Evolutionary conservation across 306 rosid species (phyloP).

Genomic region (Purshia tridentata): DNA sequence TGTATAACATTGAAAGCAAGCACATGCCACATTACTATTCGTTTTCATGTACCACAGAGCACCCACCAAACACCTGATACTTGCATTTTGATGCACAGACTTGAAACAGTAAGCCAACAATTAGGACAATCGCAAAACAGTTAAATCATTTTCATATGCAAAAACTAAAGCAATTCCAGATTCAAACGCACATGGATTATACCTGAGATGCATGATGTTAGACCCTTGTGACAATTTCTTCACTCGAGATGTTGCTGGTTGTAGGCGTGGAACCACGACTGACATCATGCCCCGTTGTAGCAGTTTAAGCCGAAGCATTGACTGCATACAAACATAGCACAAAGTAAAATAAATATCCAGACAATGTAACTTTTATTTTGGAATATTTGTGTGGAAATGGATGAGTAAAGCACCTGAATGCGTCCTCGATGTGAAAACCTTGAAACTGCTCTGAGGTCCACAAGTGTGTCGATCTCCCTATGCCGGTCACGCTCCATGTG

Average conservation of each 20-base stretch:
- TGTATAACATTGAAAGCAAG: too few relatives aligned
- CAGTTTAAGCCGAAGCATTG: constrained; percentile 61
- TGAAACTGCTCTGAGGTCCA: constrained; percentile 60
- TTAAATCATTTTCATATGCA: too few relatives aligned
- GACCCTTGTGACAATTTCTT: constrained; percentile 45
- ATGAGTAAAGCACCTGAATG: constrained; percentile 61
- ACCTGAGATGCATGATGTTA: constrained; percentile 73
- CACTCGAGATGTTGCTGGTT: constrained; percentile 26
- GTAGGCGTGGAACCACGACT: constrained; percentile 12
- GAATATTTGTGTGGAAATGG: not conserved
- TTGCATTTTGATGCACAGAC: too few relatives aligned
- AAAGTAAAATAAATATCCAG: not conserved
- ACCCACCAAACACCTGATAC: too few relatives aligned
- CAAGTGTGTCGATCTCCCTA: constrained; percentile 53
- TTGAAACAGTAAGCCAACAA: too few relatives aligned
- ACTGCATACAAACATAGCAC: constrained; percentile 39
- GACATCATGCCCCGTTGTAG: constrained; percentile 42
- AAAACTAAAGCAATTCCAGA: not conserved
- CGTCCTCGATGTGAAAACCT: constrained; percentile 73
- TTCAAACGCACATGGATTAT: not conserved
- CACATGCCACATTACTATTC: too few relatives aligned
- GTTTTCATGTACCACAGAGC: too few relatives aligned
- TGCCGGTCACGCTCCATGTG: constrained; percentile 62
- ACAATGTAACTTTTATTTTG: not conserved
- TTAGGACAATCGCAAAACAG: too few relatives aligned